Conservation (phyloP, 148 eudicot species). For the Chenopodium quinoa region DNA sequence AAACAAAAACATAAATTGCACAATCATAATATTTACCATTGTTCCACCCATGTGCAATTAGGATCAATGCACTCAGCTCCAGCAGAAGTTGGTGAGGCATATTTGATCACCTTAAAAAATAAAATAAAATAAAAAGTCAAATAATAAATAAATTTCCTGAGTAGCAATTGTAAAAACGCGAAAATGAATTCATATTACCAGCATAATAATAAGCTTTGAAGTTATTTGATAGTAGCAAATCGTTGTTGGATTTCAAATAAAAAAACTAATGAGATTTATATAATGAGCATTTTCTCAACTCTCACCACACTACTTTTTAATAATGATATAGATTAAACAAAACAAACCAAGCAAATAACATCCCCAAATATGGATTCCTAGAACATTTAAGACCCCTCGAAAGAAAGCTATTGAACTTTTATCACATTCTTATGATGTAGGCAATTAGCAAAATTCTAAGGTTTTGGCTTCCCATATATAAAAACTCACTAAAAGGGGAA, state of each 20-base stretch:
- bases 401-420: not conserved
- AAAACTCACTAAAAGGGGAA: not conserved
- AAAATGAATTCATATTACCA: not conserved
- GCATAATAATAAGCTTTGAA: not conserved
- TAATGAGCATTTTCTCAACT: too few relatives aligned
- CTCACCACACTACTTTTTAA: too few relatives aligned
- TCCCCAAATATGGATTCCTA: too few relatives aligned
- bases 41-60: conserved; percentile 50
- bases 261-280: not conserved
- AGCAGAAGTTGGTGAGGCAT: conserved; percentile 49
- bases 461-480: not conserved
- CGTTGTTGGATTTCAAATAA: not conserved
- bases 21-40: conserved; percentile 32
- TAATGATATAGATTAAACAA: not conserved
- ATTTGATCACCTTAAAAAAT: conserved; percentile 43
- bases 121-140: not conserved
- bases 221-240: not conserved
- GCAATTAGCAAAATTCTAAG: not conserved
- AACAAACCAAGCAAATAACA: not conserved
- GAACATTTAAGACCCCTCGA: not conserved
- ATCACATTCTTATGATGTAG: not conserved
- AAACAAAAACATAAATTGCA: conserved; percentile 5
- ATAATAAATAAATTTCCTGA: too few relatives aligned
- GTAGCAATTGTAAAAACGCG: not conserved
- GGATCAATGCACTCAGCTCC: conserved; percentile 58